phyloP scores from a whole-genome alignment of 2,329 filamentous ascomycete genomes.

The Fusarium xyrophilum region DNA sequence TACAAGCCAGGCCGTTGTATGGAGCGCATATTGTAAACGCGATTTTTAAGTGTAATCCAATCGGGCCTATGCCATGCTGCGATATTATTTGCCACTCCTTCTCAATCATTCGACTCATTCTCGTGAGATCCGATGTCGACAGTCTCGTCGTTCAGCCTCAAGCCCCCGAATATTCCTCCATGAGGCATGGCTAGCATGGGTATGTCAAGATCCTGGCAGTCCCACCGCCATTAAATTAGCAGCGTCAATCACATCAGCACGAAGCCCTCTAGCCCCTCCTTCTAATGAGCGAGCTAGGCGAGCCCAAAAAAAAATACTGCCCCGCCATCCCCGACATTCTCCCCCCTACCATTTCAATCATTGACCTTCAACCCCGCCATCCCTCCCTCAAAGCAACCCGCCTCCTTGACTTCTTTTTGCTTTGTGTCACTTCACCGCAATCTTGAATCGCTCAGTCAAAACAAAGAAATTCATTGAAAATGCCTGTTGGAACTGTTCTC shows the following conservation, averaged over 20 bases:
- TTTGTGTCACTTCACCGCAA: slow-evolving; percentile 33
- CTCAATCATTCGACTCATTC: not conserved
- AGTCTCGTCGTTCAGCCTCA: slow-evolving; percentile 7
- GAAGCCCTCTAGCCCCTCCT: not conserved
- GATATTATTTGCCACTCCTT: not conserved
- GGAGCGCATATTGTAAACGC: slow-evolving; percentile 14
- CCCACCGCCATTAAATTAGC: slow-evolving; percentile 20
- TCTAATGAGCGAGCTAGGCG: not conserved
- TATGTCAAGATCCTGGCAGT: not conserved
- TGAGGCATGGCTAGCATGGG: not conserved
- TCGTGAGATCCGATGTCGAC: not conserved
- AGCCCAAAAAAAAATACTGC: slow-evolving; percentile 16
- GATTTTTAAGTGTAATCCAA: not conserved
- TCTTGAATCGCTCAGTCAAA: slow-evolving; percentile 20
- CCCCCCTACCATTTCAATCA: slow-evolving; percentile 1
- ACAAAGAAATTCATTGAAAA: slow-evolving; percentile 50
- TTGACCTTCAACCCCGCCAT: slow-evolving; percentile 27
- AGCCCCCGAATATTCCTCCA: slow-evolving; percentile 10
- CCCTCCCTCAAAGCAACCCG: slow-evolving; percentile 23
- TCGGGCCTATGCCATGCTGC: not conserved
- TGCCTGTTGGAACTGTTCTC: slow-evolving; percentile 87
- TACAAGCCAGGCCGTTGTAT: slow-evolving; percentile 1
- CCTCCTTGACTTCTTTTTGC: slow-evolving; percentile 9
- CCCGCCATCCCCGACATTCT: slow-evolving; percentile 24
- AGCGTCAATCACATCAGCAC: slow-evolving; percentile 19